A percentile compares a stretch with the other conserved stretches of the same genome.
Evolutionary conservation across 2,329 filamentous ascomycete species (phyloP).

Genomic region (Aspergillus brasiliensis): DNA sequence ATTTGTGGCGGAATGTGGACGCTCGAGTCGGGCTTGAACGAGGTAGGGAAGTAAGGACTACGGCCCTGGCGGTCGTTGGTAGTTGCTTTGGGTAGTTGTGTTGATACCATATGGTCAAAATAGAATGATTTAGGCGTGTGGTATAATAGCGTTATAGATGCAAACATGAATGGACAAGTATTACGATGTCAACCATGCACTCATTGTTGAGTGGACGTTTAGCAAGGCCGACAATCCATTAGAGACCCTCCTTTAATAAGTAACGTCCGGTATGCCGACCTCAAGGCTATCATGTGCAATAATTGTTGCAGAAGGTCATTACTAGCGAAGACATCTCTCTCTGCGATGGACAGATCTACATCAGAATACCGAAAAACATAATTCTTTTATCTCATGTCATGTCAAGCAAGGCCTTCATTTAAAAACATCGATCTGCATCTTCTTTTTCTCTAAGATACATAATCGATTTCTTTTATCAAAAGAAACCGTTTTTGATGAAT

Average conservation of each 20-base stretch:
- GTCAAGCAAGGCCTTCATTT: slow-evolving; percentile 42
- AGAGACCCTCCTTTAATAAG: too few species aligned
- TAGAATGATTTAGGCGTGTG: background rate
- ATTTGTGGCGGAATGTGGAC: slow-evolving; percentile 46
- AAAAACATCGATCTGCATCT: slow-evolving; percentile 39
- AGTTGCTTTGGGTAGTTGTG: background rate
- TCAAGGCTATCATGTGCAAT: too few species aligned
- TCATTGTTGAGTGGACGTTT: too few species aligned
- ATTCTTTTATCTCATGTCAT: slow-evolving; percentile 28
- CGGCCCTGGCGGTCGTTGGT: slow-evolving; percentile 9
- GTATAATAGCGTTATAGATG: background rate
- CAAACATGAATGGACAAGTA: background rate
- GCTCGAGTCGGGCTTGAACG: slow-evolving; percentile 30
- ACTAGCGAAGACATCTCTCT: too few species aligned
- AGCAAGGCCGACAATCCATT: too few species aligned
- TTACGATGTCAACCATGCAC: background rate
- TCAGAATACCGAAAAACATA: background rate
- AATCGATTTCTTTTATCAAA: slow-evolving; percentile 2
- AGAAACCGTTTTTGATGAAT: slow-evolving; percentile 31
- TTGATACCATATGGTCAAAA: background rate
- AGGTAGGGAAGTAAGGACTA: background rate
- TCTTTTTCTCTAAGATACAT: slow-evolving; percentile 24
- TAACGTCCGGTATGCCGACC: too few species aligned
- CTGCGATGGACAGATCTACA: too few species aligned
- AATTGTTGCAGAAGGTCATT: too few species aligned